Evolutionary conservation across 2,329 filamentous ascomycete species (phyloP), one percentile per base, ranked within the genome.

Genomic region (Penicillium brasilianum): DNA sequence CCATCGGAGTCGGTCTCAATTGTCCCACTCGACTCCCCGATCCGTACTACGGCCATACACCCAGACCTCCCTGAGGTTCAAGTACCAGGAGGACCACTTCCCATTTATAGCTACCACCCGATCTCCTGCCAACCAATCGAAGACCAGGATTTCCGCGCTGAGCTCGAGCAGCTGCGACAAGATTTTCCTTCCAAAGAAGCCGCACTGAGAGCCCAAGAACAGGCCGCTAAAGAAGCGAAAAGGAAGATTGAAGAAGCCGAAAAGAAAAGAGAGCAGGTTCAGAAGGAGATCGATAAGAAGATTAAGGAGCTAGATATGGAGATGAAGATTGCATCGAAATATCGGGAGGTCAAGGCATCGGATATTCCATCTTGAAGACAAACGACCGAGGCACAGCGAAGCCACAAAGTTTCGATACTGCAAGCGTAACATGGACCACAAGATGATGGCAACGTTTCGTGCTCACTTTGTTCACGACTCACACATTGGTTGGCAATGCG

Each of bases 281-380:
- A 79, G 58, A 76, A 71, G 51, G 71, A 72, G 3, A 75, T 80
- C 65, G 77, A 80, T 57, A 78, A 78, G 65, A 80, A 80, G 63
- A 71, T 72, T 13, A 78, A 78, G 59, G 77, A 80, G 59, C 69
- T 77, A 36, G 75, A 80, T 55, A 78, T 72, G 4, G 78, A 80
- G 64, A 71, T 78, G 68, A 79, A 77, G 57, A 73, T 80, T 2
- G 66, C 79, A 1, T 75, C 74, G 50, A 80, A 80, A 56, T 78
- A 75, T 48, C 77, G 78, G 58, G 73, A 77, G 60, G 75, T 74
- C 37, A 78, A 76, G 60, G 69, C 67, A 8, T 71, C 72, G 6
- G 69, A 72, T 25, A 67, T 74, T 49, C 64, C 71, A 18, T 66
- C 71, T 32, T 73, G 70, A 71, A 37, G n/a, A 36, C 11, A 14